phyloP scores from a whole-genome alignment of 208 protist species.

The Herpetomonas samuelpessoai region DNA sequence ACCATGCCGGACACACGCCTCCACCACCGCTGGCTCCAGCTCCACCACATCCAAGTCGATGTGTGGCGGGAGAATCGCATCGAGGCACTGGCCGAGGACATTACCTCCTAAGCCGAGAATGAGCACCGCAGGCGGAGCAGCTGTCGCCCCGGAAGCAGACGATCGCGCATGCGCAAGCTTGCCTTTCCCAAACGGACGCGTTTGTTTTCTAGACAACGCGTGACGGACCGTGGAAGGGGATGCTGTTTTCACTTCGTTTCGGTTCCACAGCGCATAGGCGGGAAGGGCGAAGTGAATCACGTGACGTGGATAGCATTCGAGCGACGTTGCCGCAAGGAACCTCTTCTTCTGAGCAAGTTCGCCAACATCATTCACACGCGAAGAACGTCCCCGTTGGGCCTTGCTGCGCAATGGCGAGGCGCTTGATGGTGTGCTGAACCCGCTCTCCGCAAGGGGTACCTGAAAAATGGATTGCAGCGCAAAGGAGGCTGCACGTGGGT shows the following conservation, averaged over 20 bases:
- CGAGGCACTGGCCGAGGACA: slow-evolving; percentile 71
- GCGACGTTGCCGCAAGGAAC: slow-evolving; percentile 8
- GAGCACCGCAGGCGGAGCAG: slow-evolving; percentile 39
- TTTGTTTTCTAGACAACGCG: too few relatives aligned
- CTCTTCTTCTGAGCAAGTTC: neutral
- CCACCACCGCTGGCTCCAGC: slow-evolving; percentile 66
- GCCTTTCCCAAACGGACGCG: too few relatives aligned
- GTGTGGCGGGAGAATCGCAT: slow-evolving; percentile 32
- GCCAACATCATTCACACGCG: too few relatives aligned
- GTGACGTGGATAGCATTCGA: slow-evolving; percentile 77
- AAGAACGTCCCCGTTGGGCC: too few relatives aligned
- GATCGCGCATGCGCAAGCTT: too few relatives aligned
- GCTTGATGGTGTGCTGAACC: too few relatives aligned
- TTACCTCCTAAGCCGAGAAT: slow-evolving; percentile 79
- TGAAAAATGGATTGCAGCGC: slow-evolving; percentile 67
- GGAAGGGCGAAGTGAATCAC: slow-evolving; percentile 75
- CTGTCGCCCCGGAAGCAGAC: too few relatives aligned
- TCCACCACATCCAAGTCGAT: slow-evolving; percentile 75
- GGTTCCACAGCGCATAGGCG: slow-evolving; percentile 48
- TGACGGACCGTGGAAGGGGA: too few relatives aligned
- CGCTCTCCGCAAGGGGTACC: slow-evolving; percentile 25
- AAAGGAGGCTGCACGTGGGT: slow-evolving; percentile 28
- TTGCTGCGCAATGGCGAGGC: too few relatives aligned
- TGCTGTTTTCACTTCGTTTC: too few relatives aligned
- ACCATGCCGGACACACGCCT: slow-evolving; percentile 35